These are phyloP conservation scores for Penicillium angulare DNA, from an alignment of 495 filamentous ascomycete species.

Conservation along the genomic window DNA sequence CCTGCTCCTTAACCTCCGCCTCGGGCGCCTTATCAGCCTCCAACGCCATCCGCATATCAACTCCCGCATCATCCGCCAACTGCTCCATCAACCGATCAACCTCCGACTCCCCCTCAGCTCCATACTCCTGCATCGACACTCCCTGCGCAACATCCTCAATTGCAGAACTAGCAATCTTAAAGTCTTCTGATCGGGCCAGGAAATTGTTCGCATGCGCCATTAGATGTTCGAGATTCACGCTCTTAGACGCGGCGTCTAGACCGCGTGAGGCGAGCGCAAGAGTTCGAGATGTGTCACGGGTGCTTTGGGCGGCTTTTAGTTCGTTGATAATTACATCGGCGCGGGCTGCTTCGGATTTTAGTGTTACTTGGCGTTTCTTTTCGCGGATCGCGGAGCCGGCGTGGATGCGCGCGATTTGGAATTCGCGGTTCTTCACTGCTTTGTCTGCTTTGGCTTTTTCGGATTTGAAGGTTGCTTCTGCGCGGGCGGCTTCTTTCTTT, in stretches of 20 bases:
- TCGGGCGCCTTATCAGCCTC: conserved; percentile 39
- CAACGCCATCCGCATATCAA: conserved; percentile 42
- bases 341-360: conserved; percentile 45
- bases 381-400: conserved; percentile 47
- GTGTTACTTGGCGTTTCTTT: conserved; percentile 45
- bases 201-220: conserved; percentile 50
- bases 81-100: conserved; percentile 50
- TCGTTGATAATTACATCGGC: conserved; percentile 52
- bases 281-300: conserved; percentile 46
- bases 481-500: conserved; percentile 47
- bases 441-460: conserved; percentile 50
- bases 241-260: conserved; percentile 43
- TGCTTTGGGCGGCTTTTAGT: conserved; percentile 47
- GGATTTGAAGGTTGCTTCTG: conserved; percentile 47
- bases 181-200: conserved; percentile 45
- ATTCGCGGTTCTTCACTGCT: conserved; percentile 50
- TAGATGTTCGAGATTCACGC: conserved; percentile 44
- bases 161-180: conserved; percentile 46
- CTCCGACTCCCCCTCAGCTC: conserved; percentile 45
- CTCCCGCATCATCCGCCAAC: conserved; percentile 47
- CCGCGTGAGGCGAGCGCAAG: conserved; percentile 44
- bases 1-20: conserved; percentile 40
- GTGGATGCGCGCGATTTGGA: conserved; percentile 51
- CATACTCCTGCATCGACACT: conserved; percentile 47
- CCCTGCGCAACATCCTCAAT: conserved; percentile 50